Conservation (phyloP, 495 filamentous ascomycete species). For the Penicillium longicatenatum region DNA sequence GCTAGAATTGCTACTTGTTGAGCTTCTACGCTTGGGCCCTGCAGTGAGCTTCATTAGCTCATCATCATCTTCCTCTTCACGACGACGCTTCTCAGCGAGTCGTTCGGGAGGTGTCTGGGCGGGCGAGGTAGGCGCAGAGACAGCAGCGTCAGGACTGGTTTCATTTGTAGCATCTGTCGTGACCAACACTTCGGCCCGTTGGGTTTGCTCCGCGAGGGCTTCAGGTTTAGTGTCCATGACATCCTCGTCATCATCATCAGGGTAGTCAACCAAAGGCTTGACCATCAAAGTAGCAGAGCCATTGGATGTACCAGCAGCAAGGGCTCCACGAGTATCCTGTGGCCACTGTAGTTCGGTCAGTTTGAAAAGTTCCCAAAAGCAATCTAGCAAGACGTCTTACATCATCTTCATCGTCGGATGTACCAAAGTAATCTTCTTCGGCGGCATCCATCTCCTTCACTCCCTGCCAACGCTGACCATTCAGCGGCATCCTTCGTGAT, state of each 20-base stretch:
- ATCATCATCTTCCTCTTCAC: constrained; percentile 88
- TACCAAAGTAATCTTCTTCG: constrained; percentile 95
- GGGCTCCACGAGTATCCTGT: constrained; percentile 32
- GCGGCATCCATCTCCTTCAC: constrained; percentile 82
- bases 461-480: constrained; percentile 72
- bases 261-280: constrained; percentile 87
- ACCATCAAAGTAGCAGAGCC: constrained; percentile 55
- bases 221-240: constrained; percentile 53
- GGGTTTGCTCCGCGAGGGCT: constrained; percentile 16
- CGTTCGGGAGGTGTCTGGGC: constrained; percentile 60
- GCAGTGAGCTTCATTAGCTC: constrained; percentile 71
- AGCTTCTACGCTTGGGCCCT: constrained; percentile 65
- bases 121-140: constrained; percentile 31
- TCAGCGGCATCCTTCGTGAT: constrained; percentile 56
- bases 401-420: constrained; percentile 84
- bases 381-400: constrained; percentile 36
- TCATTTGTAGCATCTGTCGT: constrained; percentile 19
- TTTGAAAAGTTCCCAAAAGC: not conserved
- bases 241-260: constrained; percentile 81
- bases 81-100: constrained; percentile 85
- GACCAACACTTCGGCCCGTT: constrained; percentile 19
- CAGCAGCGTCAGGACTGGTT: constrained; percentile 25
- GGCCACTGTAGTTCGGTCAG: constrained; percentile 35
- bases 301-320: constrained; percentile 31
- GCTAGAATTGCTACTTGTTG: constrained; percentile 40